Evolutionary conservation across 148 eudicot species (phyloP).

Genomic region (Vaccinium macrocarpon): DNA sequence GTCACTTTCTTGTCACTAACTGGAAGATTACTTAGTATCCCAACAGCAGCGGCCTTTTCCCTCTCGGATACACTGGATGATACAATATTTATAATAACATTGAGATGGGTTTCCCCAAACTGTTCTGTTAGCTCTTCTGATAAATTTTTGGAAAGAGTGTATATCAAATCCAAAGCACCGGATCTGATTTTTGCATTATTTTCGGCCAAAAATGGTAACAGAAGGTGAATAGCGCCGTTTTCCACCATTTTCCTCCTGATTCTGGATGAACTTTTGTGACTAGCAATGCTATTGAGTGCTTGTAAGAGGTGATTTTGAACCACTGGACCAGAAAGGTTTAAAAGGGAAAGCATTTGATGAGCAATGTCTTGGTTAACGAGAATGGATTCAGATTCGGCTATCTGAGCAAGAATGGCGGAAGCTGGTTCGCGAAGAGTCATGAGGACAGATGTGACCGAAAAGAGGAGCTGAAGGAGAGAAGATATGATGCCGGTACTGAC

Average conservation of each 20-base stretch:
- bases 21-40: slow-evolving; percentile 69
- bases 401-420: slow-evolving; percentile 60
- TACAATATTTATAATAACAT: slow-evolving; percentile 36
- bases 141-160: slow-evolving; percentile 49
- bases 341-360: slow-evolving; percentile 74
- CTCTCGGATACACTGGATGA: slow-evolving; percentile 44
- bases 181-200: slow-evolving; percentile 41
- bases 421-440: slow-evolving; percentile 92
- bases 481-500: slow-evolving; percentile 57
- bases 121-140: slow-evolving; percentile 39
- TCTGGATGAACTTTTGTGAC: slow-evolving; percentile 46
- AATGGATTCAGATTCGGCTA: slow-evolving; percentile 60
- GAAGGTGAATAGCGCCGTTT: slow-evolving; percentile 59
- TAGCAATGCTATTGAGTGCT: slow-evolving; percentile 60
- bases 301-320: slow-evolving; percentile 56
- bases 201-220: slow-evolving; percentile 61
- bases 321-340: slow-evolving; percentile 61
- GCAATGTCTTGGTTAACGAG: slow-evolving; percentile 59
- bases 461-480: slow-evolving; percentile 78
- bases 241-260: slow-evolving; percentile 56
- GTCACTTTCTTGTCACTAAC: slow-evolving; percentile 52
- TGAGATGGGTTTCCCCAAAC: slow-evolving; percentile 46
- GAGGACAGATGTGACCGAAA: slow-evolving; percentile 83
- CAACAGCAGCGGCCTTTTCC: slow-evolving; percentile 67
- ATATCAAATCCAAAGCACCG: slow-evolving; percentile 51